These are phyloP conservation scores for Saccharomyces hybrid DNA, from an alignment of 1,139 yeast genomes.

Conservation along the genomic window DNA sequence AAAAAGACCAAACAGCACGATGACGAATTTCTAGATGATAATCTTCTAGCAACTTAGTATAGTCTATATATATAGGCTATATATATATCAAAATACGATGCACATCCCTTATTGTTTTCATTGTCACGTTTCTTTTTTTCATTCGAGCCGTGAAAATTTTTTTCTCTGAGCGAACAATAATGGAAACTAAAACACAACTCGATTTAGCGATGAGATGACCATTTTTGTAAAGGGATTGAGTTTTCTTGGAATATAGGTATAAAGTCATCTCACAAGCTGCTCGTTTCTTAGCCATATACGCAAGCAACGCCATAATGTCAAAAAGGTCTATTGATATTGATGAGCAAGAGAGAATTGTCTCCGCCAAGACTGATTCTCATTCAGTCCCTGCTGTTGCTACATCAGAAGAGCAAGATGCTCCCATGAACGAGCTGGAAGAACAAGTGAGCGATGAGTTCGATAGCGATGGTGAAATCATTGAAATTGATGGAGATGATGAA, in stretches of 20 bases:
- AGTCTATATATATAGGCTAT: too few species aligned
- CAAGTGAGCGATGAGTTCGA: conserved; percentile 93
- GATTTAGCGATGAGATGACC: not conserved
- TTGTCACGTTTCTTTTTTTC: not conserved
- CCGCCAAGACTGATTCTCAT: conserved; percentile 32
- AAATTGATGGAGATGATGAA: conserved; percentile 62
- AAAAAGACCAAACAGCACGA: conserved; percentile 7
- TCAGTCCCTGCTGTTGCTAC: conserved; percentile 32
- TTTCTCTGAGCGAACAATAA: conserved; percentile 2
- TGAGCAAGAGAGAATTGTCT: conserved; percentile 32
- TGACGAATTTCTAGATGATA: not conserved
- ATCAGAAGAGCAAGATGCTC: conserved; percentile 39
- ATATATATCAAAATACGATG: too few species aligned
- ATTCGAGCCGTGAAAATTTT: conserved; percentile 2
- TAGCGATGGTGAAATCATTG: conserved; percentile 84
- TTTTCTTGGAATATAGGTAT: too few species aligned
- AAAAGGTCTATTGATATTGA: conserved; percentile 49
- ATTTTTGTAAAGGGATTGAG: not conserved
- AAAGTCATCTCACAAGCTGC: too few species aligned
- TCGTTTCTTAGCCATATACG: too few species aligned
- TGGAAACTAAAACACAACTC: not conserved
- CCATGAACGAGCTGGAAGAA: conserved; percentile 89
- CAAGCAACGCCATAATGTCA: conserved; percentile 38
- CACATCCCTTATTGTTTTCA: too few species aligned
- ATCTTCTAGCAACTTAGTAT: too few species aligned